phyloP scores from a whole-genome alignment of 1,284 basidiomycete species.

The Malassezia slooffiae region DNA sequence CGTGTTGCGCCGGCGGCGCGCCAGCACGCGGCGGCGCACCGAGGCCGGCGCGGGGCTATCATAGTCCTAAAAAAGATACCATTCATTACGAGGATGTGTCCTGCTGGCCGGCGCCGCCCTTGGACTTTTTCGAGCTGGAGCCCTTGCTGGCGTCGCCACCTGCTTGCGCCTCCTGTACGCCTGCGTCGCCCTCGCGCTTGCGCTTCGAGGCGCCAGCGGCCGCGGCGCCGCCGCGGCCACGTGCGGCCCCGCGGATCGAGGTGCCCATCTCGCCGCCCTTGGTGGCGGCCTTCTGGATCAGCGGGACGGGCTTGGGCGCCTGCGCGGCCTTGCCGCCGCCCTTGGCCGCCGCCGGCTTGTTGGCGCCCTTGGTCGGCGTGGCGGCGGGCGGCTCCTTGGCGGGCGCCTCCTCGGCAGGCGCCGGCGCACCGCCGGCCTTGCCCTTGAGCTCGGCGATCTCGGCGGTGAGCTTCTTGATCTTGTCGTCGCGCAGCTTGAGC shows the following conservation, averaged over 20 bases:
- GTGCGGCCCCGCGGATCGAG: slow-evolving; percentile 14
- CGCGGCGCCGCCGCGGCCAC: background rate
- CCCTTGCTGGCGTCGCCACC: background rate
- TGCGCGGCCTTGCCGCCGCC: background rate
- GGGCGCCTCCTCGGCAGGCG: background rate
- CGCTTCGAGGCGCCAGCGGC: slow-evolving; percentile 11
- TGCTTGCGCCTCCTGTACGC: no score
- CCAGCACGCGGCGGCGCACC: no score
- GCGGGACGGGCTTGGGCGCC: slow-evolving; percentile 14
- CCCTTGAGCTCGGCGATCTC: slow-evolving; percentile 39
- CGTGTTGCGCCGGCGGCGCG: no score
- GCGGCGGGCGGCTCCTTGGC: background rate
- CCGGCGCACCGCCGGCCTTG: slow-evolving; percentile 6
- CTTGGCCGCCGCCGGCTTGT: background rate
- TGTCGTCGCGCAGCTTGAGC: slow-evolving; percentile 41
- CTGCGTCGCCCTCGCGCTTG: slow-evolving; percentile 11
- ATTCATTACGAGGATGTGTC: background rate
- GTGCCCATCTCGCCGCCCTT: slow-evolving; percentile 4
- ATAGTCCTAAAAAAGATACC: background rate
- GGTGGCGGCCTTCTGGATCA: background rate
- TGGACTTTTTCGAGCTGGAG: slow-evolving; percentile 8
- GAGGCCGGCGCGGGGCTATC: background rate
- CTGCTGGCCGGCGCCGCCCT: slow-evolving; percentile 2
- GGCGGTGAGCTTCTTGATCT: slow-evolving; percentile 35
- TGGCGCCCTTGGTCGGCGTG: background rate